A percentile compares a stretch with the other conserved stretches of the same genome.
Conservation (phyloP, 345 rosid species). For the Citropsis articulata region DNA sequence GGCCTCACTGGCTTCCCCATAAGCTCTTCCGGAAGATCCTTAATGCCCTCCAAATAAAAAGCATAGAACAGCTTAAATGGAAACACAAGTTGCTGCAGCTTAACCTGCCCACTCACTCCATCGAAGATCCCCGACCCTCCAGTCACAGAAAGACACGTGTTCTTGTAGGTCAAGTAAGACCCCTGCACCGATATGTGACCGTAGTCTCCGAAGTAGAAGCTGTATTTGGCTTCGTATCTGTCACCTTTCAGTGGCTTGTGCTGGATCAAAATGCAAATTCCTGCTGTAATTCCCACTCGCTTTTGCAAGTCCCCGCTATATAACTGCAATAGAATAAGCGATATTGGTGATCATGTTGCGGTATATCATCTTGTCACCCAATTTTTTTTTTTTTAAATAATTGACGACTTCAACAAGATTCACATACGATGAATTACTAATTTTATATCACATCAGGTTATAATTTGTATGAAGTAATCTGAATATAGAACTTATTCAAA, state of each 20-base stretch:
- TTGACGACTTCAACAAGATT: no score
- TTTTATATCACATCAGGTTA: no score
- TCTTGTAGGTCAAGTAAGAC: constrained; percentile 57
- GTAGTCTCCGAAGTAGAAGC: constrained; percentile 78
- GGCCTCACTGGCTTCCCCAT: constrained; percentile 44
- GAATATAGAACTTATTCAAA: no score
- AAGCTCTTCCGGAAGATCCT: constrained; percentile 50
- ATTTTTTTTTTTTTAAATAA: no score
- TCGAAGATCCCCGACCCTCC: constrained; percentile 69
- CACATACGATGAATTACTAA: no score
- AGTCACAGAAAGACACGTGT: constrained; percentile 52
- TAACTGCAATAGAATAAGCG: constrained; percentile 23
- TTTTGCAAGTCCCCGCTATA: constrained; percentile 73
- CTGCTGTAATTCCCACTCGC: constrained; percentile 81
- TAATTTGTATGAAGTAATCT: no score
- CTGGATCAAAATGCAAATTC: constrained; percentile 67
- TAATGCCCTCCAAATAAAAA: constrained; percentile 55
- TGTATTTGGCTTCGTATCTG: constrained; percentile 68
- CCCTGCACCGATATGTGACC: constrained; percentile 73
- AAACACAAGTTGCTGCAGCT: constrained; percentile 55
- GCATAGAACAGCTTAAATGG: constrained; percentile 73
- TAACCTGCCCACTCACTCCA: constrained; percentile 61
- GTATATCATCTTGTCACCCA: no score
- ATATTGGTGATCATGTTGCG: no score
- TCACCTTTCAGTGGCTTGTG: constrained; percentile 73